Evolutionary conservation across 148 eudicot genomes (phyloP), one percentile per base, ranked within the genome.

Genomic region (Fagopyrum tataricum): DNA sequence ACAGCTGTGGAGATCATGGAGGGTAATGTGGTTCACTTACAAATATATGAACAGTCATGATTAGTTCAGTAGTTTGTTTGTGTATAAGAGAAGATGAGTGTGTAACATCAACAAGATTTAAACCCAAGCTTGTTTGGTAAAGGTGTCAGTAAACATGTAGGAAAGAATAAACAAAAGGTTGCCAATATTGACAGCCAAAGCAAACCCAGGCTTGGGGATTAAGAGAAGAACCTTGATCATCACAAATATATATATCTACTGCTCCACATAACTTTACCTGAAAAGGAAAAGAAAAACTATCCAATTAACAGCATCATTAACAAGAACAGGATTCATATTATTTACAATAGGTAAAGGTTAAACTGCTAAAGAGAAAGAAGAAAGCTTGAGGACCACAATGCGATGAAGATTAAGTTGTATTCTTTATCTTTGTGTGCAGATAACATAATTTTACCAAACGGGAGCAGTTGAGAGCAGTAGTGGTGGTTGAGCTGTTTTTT

Each of bases 371-470:
- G 42, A 15, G 42, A 39, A 14, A 37, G 43, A 64, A 64, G 15
- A 64, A 64, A 64, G 40, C 1, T 61, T 8, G 1, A 61, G 67
- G 67, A 61, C 67, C 69, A 64, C 69, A 64, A 4, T 62, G 2
- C 10, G 67, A 13, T 31, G 69, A 8, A 37, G 69, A 64, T 64
- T 23, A 58, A 64, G 2, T 37, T 64, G n/a, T 31, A 61, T 4
- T 61, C 2, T 26, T 61, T 61, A 61, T 61, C 40, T 24, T 61
- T 61, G 14, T 24, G n/a, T 61, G 67, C 41, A 61, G 41, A 61
- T 61, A 61, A 26, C 67, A 61, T 61, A 61, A 61, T 61, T 61
- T 39, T 64, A 64, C 69, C 69, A 64, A 64, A 64, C 44, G 37
- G 14, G 69, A 39, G 69, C 69, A 64, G 69, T 64, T 64, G 69